Base-by-base conservation (phyloP, 2,329 filamentous ascomycete species). In the Plenodomus tracheiphilus region DNA sequence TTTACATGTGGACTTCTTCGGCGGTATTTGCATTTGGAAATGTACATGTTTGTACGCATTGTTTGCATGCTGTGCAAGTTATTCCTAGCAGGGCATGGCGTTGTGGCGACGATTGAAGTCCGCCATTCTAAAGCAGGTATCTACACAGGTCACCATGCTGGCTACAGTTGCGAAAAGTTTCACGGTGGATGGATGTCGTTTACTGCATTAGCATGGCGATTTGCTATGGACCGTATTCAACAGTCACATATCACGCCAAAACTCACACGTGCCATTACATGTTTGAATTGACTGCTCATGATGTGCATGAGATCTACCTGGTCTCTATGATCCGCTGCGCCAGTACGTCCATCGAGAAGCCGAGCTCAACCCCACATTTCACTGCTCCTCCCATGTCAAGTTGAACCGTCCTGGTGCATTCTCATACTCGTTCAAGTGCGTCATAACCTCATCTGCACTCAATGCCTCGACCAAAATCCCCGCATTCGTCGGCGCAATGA, bases 381-480 rank as follows among this genome's bases (percentile, higher is more conserved):
- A 71, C 13, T 70, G 46, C 51, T 72, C 82, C 3, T 82, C 85
- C 94, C 94, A 99, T 50, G 91, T 79, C 72, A 97, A 75, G 63
- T 92, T 86, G 70, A 90, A 90, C 43, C 89, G 82, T 9, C 87
- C 88, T 58, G 85, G 80, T 0, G 88, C 87, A 39, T 87, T 82
- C 74, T 84, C 83, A 76, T 99, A 99, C 30, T 87, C 80, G 53
- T 76, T 81, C 71, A 99, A 76, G 38, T 80, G 81, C 53, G 78
- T 74, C 56, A 96, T 79, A 13, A 92, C 91, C 46, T 89, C 86
- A 38, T 89, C 85, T 1, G 88, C 82, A 41, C 80, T 84, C 61
- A 79, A 81, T 5, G 89, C 91, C 68, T 93, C 89, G 1, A 88
- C 85, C 61, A 97, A 75, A 56, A 99, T 97, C 10, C 81, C 78